Base-by-base conservation (phyloP, 495 filamentous ascomycete species). In the Darksidea phi region DNA sequence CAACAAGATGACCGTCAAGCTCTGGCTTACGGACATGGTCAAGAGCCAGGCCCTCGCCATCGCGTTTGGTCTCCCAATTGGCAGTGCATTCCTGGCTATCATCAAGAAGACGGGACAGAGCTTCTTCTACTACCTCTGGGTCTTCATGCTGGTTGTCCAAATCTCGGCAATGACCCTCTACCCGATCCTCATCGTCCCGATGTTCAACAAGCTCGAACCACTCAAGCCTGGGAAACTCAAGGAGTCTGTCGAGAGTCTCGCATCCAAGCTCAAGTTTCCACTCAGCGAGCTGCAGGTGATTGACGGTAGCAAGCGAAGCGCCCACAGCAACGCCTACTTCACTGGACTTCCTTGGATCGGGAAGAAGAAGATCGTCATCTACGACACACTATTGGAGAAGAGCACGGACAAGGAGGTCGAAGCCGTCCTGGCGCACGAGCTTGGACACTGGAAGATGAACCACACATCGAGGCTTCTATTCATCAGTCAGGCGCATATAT, bases 341-440 rank as follows among this genome's bases (percentile, higher is more conserved):
- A 96, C 94, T 63, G 94, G 94, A 53, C 81, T 98, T 55, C 94
- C 94, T 6, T 97, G 94, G 92, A 67, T 58, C 20, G 59, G 59
- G 15, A 97, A 96, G 83, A 98, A 98, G 83, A 94, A 96, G 78
- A 98, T 98, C 76, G 94, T 98, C 67, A 95, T 98, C 71, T 98
- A 95, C 68, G 94, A 98, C 70, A 98, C 94, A 11, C 75, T 98
- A 64, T 91, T 98, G 52, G 93, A 97, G 74, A 95, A 97, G 80
- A 92, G 86, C 72, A 84, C 90, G 64, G 84, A 86, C 1, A 82
- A 91, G 67, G 94, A 98, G 74, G 92, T 98, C 42, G 91, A 96
- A 20, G 93, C 94, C 53, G 91, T 98, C 36, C 80, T 98, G 28
- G 90, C 89, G 38, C 94, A 98, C 70, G 94, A 98, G 75, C 84